phyloP scores from a whole-genome alignment of 2,329 filamentous ascomycete genomes.

The Arachnomyces sp. region DNA sequence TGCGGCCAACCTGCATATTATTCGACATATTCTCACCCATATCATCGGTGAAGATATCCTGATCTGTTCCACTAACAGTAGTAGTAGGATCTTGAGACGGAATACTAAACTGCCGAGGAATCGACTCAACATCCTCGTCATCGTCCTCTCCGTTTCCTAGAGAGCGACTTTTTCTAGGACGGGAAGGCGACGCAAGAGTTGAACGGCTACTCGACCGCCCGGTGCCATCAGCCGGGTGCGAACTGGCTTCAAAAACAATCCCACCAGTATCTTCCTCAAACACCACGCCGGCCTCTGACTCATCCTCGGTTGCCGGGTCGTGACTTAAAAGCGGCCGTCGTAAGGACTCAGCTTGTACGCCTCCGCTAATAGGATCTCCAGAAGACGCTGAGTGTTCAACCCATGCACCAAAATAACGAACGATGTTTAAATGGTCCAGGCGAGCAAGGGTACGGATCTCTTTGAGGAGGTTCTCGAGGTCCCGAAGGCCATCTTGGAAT shows the following conservation, averaged over 20 bases:
- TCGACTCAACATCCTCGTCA: slow-evolving; percentile 44
- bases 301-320: slow-evolving; percentile 14
- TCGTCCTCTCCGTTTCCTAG: slow-evolving; percentile 26
- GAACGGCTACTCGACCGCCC: slow-evolving; percentile 22
- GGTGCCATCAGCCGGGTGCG: too few species aligned
- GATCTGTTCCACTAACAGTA: slow-evolving; percentile 28
- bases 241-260: slow-evolving; percentile 13
- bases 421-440: slow-evolving; percentile 59
- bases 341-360: neutral
- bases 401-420: slow-evolving; percentile 60
- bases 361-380: neutral
- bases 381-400: slow-evolving; percentile 40
- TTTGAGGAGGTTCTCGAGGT: slow-evolving; percentile 50
- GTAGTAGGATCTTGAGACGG: slow-evolving; percentile 25
- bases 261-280: slow-evolving; percentile 28
- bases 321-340: slow-evolving; percentile 11
- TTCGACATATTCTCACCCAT: slow-evolving; percentile 29
- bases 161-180: slow-evolving; percentile 32
- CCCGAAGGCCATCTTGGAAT: slow-evolving; percentile 46
- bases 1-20: slow-evolving; percentile 22
- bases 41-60: slow-evolving; percentile 37
- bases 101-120: slow-evolving; percentile 35
- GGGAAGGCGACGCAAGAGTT: slow-evolving; percentile 32
- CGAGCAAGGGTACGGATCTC: slow-evolving; percentile 57
- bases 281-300: slow-evolving; percentile 33